Conservation (phyloP, 169 alveolate genomes). For the Hepatocystis sp. region DNA sequence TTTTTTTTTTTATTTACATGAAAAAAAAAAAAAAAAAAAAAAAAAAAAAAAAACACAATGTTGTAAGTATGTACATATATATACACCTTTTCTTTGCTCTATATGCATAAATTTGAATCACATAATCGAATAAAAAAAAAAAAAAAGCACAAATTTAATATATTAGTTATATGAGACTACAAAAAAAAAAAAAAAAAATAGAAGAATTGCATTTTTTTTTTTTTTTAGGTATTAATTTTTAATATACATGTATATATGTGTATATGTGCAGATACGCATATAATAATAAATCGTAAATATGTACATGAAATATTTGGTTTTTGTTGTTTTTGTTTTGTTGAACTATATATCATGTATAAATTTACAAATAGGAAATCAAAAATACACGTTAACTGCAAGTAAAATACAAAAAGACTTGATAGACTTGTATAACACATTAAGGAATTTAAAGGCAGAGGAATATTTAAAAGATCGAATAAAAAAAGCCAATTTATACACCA, state of each 20-base stretch:
- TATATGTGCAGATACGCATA: too few relatives aligned
- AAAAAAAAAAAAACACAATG: constrained; percentile 14
- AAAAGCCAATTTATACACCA: constrained; percentile 67
- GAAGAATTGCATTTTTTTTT: background rate
- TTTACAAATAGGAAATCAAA: constrained; percentile 73
- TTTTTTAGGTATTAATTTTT: constrained; percentile 3
- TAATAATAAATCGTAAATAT: constrained; percentile 27
- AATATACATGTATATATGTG: too few relatives aligned
- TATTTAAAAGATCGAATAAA: constrained; percentile 61
- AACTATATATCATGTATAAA: constrained; percentile 58
- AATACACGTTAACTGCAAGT: constrained; percentile 40
- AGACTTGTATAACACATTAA: constrained; percentile 53
- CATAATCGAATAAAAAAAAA: constrained; percentile 15
- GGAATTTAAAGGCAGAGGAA: constrained; percentile 57
- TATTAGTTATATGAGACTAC: constrained; percentile 18
- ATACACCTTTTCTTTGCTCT: constrained; percentile 14
- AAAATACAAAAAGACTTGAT: constrained; percentile 54
- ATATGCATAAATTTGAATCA: constrained; percentile 27
- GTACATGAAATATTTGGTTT: constrained; percentile 34
- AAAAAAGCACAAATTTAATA: too few relatives aligned
- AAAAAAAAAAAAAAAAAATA: constrained; percentile 14
- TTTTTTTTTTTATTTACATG: background rate
- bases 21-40: too few relatives aligned
- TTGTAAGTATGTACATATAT: constrained; percentile 13
- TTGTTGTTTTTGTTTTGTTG: constrained; percentile 53